Conservation (phyloP, 2,329 filamentous ascomycete genomes). For the Cladophialophora bantiana region DNA sequence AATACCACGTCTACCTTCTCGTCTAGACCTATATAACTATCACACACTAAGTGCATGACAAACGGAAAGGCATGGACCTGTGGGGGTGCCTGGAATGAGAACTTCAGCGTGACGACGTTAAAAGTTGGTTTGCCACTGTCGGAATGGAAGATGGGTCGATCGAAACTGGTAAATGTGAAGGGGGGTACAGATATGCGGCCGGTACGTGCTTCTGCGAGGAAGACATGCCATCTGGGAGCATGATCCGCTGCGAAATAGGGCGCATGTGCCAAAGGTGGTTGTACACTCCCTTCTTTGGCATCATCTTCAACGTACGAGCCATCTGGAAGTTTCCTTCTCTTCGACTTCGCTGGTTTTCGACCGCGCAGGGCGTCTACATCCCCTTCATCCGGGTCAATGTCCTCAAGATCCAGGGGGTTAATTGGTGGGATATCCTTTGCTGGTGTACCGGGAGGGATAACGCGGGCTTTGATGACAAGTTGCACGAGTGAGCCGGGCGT, state of each 20-base stretch:
- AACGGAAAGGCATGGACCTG: constrained; percentile 94
- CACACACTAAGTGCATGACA: constrained; percentile 89
- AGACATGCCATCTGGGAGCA: constrained; percentile 90
- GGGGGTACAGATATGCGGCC: constrained; percentile 96
- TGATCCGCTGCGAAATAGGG: constrained; percentile 91
- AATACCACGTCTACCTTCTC: constrained; percentile 89
- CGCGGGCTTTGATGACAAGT: constrained; percentile 91
- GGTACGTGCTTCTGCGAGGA: constrained; percentile 91
- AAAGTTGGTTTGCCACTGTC: constrained; percentile 72
- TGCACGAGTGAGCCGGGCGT: constrained; percentile 92
- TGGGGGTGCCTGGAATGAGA: constrained; percentile 93
- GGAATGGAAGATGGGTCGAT: constrained; percentile 80
- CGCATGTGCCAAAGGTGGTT: constrained; percentile 83
- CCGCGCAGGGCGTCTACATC: constrained; percentile 86
- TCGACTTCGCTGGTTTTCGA: constrained; percentile 69
- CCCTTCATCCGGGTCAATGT: constrained; percentile 90
- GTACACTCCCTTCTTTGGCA: constrained; percentile 68
- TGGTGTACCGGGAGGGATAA: constrained; percentile 79
- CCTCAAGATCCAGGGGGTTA: constrained; percentile 80
- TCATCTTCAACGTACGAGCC: constrained; percentile 58
- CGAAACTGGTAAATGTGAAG: constrained; percentile 92
- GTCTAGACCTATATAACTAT: constrained; percentile 94
- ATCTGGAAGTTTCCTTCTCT: constrained; percentile 67
- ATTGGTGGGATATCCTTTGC: constrained; percentile 72
- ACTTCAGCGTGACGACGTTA: constrained; percentile 94